Evolutionary conservation across 2,329 filamentous ascomycete genomes (phyloP).

Genomic region (Neonectria coccinea): DNA sequence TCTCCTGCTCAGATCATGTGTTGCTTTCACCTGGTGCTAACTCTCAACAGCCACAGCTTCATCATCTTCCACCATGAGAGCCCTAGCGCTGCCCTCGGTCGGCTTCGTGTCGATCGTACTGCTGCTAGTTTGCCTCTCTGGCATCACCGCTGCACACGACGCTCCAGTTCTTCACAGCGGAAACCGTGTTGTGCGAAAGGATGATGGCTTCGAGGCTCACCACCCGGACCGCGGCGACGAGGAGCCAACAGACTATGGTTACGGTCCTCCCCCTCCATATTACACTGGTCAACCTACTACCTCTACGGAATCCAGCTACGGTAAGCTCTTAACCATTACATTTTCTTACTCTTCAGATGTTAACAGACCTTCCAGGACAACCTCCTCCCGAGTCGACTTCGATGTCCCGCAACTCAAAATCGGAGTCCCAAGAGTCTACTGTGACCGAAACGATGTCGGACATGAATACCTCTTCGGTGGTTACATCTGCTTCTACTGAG

Average conservation of each 20-base stretch:
- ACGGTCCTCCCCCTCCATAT: conserved; percentile 42
- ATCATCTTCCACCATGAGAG: conserved; percentile 52
- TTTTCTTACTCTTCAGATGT: not conserved
- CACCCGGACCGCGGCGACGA: conserved; percentile 17
- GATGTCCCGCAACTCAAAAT: not conserved
- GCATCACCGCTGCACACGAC: conserved; percentile 23
- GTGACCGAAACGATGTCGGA: not conserved
- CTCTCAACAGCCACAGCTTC: not conserved
- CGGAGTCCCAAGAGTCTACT: not conserved
- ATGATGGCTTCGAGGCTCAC: conserved; percentile 26
- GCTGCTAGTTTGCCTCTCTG: conserved; percentile 38
- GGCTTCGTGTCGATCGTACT: conserved; percentile 49
- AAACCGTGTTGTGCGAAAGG: conserved; percentile 17
- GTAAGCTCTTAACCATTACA: conserved; percentile 21
- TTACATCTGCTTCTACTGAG: not conserved
- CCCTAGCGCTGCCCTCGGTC: conserved; percentile 44
- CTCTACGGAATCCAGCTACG: conserved; percentile 13
- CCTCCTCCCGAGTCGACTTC: conserved; percentile 17
- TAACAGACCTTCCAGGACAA: conserved; percentile 31
- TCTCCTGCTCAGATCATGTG: not conserved
- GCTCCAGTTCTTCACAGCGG: conserved; percentile 8
- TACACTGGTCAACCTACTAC: conserved; percentile 28
- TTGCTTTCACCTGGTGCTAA: not conserved
- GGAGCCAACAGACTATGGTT: conserved; percentile 33
- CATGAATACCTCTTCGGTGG: not conserved